phyloP scores from a whole-genome alignment of 495 filamentous ascomycete species.

The Hyaloscypha hepaticicola region DNA sequence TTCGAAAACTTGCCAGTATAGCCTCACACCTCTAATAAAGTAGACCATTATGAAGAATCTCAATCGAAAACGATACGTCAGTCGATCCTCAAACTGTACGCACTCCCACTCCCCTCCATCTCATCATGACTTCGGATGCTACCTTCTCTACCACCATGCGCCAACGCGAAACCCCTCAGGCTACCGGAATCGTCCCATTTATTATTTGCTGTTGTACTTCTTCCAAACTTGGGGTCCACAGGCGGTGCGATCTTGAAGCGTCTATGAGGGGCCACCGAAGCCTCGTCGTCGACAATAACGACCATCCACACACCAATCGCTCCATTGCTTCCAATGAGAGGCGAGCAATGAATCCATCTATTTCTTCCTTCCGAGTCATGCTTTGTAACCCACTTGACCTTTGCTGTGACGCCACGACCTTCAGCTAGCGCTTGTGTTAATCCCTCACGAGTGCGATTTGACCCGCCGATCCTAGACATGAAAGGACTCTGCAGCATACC shows the following conservation, averaged over 20 bases:
- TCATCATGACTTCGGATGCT: slow-evolving; percentile 1
- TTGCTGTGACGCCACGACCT: slow-evolving; percentile 58
- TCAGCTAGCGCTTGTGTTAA: slow-evolving; percentile 53
- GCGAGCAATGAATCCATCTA: slow-evolving; percentile 64
- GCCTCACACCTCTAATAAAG: neutral
- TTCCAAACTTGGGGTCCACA: slow-evolving; percentile 27
- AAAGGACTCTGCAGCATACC: slow-evolving; percentile 65
- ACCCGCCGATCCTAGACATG: slow-evolving; percentile 58
- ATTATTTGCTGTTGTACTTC: neutral
- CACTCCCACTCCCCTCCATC: slow-evolving; percentile 16
- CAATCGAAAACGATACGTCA: slow-evolving; percentile 3
- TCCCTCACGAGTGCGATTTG: slow-evolving; percentile 48
- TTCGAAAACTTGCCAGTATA: neutral
- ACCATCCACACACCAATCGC: slow-evolving; percentile 66
- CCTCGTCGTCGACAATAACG: slow-evolving; percentile 56
- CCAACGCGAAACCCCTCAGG: slow-evolving; percentile 16
- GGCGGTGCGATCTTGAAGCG: slow-evolving; percentile 29
- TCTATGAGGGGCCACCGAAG: slow-evolving; percentile 12
- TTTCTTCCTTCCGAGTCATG: slow-evolving; percentile 45
- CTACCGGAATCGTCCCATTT: slow-evolving; percentile 3
- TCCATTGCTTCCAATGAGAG: slow-evolving; percentile 55
- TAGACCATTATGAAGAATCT: neutral
- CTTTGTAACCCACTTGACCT: slow-evolving; percentile 55
- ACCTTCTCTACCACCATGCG: slow-evolving; percentile 14
- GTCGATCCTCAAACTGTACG: slow-evolving; percentile 22